Evolutionary conservation across 371 early-diverging fungal genomes (phyloP).

Genomic region (Circinella minor): DNA sequence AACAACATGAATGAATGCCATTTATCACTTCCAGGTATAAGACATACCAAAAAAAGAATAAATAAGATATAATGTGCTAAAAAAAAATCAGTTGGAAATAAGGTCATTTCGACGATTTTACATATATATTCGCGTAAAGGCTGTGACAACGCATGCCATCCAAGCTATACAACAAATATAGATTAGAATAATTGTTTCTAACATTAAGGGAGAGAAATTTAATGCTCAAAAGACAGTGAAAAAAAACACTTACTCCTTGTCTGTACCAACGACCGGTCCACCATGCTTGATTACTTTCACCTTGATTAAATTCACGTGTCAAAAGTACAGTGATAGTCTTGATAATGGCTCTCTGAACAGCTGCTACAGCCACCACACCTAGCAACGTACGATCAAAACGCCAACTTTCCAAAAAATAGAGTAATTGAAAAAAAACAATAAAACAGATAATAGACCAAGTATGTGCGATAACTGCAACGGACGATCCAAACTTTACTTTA

Average conservation of each 20-base stretch:
- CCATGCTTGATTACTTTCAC: constrained; percentile 81
- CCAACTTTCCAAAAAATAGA: constrained; percentile 76
- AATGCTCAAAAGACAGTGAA: no score
- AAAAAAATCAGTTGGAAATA: constrained; percentile 83
- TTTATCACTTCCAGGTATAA: constrained; percentile 76
- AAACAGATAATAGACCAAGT: constrained; percentile 65
- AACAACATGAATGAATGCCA: constrained; percentile 84
- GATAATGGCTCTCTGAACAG: constrained; percentile 72
- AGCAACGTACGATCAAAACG: constrained; percentile 62
- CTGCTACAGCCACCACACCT: constrained; percentile 65
- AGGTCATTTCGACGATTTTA: constrained; percentile 84
- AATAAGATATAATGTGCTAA: constrained; percentile 75
- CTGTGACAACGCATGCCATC: constrained; percentile 65
- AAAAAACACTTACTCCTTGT: constrained; percentile 53
- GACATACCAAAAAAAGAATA: constrained; percentile 64
- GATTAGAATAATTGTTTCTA: background rate
- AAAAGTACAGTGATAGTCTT: constrained; percentile 69
- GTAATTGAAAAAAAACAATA: constrained; percentile 60
- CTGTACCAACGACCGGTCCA: constrained; percentile 90
- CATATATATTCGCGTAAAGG: constrained; percentile 80
- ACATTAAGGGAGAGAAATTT: background rate
- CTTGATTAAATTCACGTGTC: constrained; percentile 77
- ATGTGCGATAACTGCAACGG: constrained; percentile 73
- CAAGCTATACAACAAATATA: constrained; percentile 44
- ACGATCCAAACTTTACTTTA: constrained; percentile 69